phyloP scores from a whole-genome alignment of 345 rosid species.

The Gynandropsis gynandra region DNA sequence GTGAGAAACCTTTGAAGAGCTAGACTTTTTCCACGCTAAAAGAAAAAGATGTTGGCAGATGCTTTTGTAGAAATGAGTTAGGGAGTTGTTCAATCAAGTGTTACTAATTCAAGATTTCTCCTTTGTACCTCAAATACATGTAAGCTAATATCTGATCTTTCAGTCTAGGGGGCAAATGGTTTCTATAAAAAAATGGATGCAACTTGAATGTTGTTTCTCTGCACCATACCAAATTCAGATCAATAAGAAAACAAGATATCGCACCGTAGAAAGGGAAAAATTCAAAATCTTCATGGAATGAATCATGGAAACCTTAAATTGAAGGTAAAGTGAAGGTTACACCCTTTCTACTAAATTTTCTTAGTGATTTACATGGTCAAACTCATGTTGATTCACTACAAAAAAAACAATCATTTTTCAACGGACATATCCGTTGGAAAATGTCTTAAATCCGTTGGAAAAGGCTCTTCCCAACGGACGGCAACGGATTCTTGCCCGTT shows the following conservation, averaged over 20 bases:
- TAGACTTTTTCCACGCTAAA: slow-evolving; percentile 65
- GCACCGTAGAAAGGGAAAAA: background rate
- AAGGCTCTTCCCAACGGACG: too few species aligned
- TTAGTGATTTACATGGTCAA: too few species aligned
- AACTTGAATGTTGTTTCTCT: slow-evolving; percentile 85
- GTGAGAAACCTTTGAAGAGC: slow-evolving; percentile 63
- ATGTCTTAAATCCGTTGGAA: too few species aligned
- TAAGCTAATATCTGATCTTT: slow-evolving; percentile 83
- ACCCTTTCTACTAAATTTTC: too few species aligned
- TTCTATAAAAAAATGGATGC: slow-evolving; percentile 73
- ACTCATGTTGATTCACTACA: too few species aligned
- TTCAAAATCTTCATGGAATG: background rate
- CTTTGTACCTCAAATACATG: slow-evolving; percentile 85
- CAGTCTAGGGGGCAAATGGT: slow-evolving; percentile 60
- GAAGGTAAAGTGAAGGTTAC: too few species aligned
- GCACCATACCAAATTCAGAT: slow-evolving; percentile 20
- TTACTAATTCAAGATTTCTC: slow-evolving; percentile 82
- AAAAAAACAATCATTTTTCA: too few species aligned
- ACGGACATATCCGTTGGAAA: too few species aligned
- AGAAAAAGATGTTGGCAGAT: slow-evolving; percentile 81
- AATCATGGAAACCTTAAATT: too few species aligned
- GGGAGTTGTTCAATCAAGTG: slow-evolving; percentile 82
- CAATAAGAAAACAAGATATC: slow-evolving; percentile 12
- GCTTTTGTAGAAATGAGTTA: slow-evolving; percentile 72
- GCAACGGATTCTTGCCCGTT: too few species aligned